A percentile compares a stretch with the other conserved stretches of the same genome.
phyloP scores from a whole-genome alignment of 2,329 filamentous ascomycete genomes.

The Ilyonectria sp. region DNA sequence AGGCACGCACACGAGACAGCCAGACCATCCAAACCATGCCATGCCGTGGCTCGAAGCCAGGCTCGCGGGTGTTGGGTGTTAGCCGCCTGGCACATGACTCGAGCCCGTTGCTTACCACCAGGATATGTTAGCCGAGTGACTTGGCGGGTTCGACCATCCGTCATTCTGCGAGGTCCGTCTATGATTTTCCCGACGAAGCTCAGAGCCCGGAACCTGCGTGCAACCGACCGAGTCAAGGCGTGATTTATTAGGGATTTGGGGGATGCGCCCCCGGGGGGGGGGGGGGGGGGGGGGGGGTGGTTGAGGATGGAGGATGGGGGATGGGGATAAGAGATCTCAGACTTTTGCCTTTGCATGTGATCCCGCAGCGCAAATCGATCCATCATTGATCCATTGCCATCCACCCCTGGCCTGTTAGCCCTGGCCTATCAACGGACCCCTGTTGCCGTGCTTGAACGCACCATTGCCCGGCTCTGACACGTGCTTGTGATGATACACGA shows the following conservation, averaged over 20 bases:
- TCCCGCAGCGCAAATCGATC: conserved; percentile 31
- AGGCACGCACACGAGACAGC: conserved; percentile 13
- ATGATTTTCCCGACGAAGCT: neutral
- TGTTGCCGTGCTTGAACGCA: conserved; percentile 19
- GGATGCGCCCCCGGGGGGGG: conserved; percentile 1
- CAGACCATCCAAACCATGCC: neutral
- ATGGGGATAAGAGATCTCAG: conserved; percentile 11
- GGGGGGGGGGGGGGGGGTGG: too few relatives aligned
- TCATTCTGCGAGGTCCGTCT: neutral
- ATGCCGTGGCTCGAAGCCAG: neutral
- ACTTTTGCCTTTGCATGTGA: conserved; percentile 45
- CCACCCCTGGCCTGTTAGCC: conserved; percentile 15
- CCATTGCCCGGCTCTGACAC: conserved; percentile 47
- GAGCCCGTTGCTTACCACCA: conserved; percentile 4
- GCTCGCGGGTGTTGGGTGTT: conserved; percentile 2
- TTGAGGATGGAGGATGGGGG: neutral
- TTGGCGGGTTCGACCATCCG: neutral
- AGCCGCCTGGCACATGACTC: conserved; percentile 23
- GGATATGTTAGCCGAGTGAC: neutral
- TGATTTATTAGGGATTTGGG: neutral
- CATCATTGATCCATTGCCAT: conserved; percentile 25
- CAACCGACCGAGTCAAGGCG: neutral
- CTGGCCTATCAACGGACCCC: conserved; percentile 17
- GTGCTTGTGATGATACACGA: conserved; percentile 39
- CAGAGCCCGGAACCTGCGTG: neutral